Conservation (phyloP, 768 basidiomycete species). For the Chiua virens region DNA sequence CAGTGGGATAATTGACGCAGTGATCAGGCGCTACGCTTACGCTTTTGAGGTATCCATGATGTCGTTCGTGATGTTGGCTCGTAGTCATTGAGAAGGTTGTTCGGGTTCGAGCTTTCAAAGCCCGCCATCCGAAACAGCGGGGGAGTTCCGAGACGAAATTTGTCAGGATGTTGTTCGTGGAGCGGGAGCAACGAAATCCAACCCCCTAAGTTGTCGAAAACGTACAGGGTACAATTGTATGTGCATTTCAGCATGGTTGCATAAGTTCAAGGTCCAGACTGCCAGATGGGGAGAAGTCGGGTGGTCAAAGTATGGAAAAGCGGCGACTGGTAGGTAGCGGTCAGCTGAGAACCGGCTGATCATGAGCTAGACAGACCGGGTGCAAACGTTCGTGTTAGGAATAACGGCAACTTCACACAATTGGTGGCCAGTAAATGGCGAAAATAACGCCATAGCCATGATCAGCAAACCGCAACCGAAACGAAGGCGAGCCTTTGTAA, state of each 20-base stretch:
- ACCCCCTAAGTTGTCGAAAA: too few relatives aligned
- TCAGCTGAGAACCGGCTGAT: too few relatives aligned
- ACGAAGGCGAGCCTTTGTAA: too few relatives aligned
- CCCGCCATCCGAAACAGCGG: background rate
- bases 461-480: background rate
- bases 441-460: slow-evolving; percentile 1
- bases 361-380: too few relatives aligned
- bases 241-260: background rate
- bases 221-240: background rate
- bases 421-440: background rate
- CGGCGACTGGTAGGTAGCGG: too few relatives aligned
- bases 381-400: slow-evolving; percentile 2
- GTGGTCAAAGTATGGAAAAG: too few relatives aligned
- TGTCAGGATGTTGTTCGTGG: background rate
- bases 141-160: background rate
- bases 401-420: background rate
- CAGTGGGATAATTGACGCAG: background rate
- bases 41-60: slow-evolving; percentile 1
- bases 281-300: too few relatives aligned
- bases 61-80: slow-evolving; percentile 2
- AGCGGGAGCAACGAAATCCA: background rate
- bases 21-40: background rate
- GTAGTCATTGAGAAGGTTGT: slow-evolving; percentile 1
- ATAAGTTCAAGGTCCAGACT: background rate
- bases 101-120: background rate